phyloP scores from a whole-genome alignment of 495 filamentous ascomycete species.

The Trichocladium antarcticum region DNA sequence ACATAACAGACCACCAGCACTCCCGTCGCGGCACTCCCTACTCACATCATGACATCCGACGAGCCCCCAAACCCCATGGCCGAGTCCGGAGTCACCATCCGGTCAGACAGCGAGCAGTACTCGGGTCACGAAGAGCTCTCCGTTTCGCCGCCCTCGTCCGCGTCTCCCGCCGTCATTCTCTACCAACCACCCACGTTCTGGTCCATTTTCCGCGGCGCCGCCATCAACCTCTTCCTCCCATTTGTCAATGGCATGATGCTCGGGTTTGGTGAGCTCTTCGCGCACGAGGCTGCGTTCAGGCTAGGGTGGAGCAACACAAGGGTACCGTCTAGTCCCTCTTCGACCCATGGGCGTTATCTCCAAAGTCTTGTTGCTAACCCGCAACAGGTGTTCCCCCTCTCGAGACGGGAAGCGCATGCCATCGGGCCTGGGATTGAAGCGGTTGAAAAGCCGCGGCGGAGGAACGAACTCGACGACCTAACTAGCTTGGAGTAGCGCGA shows the following conservation, averaged over 20 bases:
- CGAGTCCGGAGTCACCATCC: slow-evolving; percentile 74
- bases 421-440: slow-evolving; percentile 46
- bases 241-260: slow-evolving; percentile 99
- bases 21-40: background rate
- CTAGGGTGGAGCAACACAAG: slow-evolving; percentile 89
- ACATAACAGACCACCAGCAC: background rate
- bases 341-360: background rate
- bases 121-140: slow-evolving; percentile 57
- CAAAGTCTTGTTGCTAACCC: background rate
- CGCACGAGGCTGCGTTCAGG: slow-evolving; percentile 86
- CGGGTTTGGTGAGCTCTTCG: slow-evolving; percentile 91
- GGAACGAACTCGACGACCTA: slow-evolving; percentile 33
- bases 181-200: slow-evolving; percentile 82
- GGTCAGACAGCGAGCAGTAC: slow-evolving; percentile 84
- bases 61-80: slow-evolving; percentile 52
- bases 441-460: slow-evolving; percentile 29
- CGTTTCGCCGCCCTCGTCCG: slow-evolving; percentile 49
- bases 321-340: slow-evolving; percentile 41
- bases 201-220: slow-evolving; percentile 74
- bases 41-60: slow-evolving; percentile 34
- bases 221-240: slow-evolving; percentile 87
- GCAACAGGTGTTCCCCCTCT: slow-evolving; percentile 39
- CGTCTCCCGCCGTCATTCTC: slow-evolving; percentile 64
- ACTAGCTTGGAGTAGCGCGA: slow-evolving; percentile 39
- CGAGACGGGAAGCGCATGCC: slow-evolving; percentile 34